Evolutionary conservation across 768 basidiomycete genomes (phyloP), one percentile per base, ranked within the genome.

Genomic region (Clitopilus passeckerianus): DNA sequence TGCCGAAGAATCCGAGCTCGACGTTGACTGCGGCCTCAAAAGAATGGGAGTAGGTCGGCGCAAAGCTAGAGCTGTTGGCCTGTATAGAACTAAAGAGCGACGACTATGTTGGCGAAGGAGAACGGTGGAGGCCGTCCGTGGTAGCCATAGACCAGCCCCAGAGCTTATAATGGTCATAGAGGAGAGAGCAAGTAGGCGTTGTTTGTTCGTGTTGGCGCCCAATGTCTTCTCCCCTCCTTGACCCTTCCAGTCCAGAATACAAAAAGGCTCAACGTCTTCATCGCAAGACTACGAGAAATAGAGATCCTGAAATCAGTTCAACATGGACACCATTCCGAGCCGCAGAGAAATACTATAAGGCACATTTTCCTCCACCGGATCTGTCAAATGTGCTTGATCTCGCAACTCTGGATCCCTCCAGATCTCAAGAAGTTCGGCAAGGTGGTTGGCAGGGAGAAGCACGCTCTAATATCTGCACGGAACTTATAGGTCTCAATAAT

Each of bases 281-380:
- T 70, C 63, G 76, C 63, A 90, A 85, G 70, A 76, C 87, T 0
- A 87, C 85, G 8, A 83, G 73, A 62, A 81, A 84, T 65, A 80
- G 84, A 66, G 71, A 70, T 12, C 66, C 66, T 0, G 72, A 77
- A 24, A 60, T 75, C 6, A 80, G 84, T n/a, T 62, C 70, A 10
- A 78, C 80, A 50, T 91, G 89, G 89, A 84, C 91, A 0, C 80
- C 88, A 0, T 93, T 93, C 69, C 78, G 92, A 66, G 80, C 80
- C 0, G 85, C 85, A 23, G 92, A 94, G 72, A 94, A 94, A 72
- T 81, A 76, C 44, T 94, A 82, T 79, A 94, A 93, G 71, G 78
- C 88, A 0, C 80, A 82, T 30, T 92, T 90, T 66, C 90, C 90
- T 4, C 90, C 88, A 0, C 90, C 87, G 2, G 86, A 91, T 73